Evolutionary conservation across 2,329 filamentous ascomycete genomes (phyloP).

Genomic region (Cordyceps cicadae): DNA sequence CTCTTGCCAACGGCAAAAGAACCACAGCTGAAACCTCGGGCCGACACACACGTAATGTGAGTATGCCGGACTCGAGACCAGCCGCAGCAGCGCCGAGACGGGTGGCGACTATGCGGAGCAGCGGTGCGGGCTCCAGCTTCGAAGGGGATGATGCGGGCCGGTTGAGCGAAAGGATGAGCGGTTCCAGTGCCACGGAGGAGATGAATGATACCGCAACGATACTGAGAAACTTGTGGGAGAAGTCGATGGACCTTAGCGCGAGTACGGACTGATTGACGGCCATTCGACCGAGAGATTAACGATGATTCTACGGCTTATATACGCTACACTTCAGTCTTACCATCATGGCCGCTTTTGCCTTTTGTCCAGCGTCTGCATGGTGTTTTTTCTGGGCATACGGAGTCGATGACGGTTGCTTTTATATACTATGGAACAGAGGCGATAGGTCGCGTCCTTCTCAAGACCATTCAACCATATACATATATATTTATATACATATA

Average conservation of each 20-base stretch:
- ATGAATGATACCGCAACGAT: conserved; percentile 43
- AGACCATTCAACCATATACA: not conserved
- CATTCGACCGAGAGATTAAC: not conserved
- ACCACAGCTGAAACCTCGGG: conserved; percentile 20
- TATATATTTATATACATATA: not conserved
- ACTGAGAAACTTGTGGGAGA: conserved; percentile 54
- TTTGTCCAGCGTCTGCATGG: not conserved
- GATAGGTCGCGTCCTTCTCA: no score
- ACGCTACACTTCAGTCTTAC: not conserved
- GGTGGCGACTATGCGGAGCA: conserved; percentile 29
- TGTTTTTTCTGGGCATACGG: not conserved
- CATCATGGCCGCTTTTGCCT: not conserved
- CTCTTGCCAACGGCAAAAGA: conserved; percentile 30
- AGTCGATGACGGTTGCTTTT: conserved; percentile 3
- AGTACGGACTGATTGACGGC: conserved; percentile 27
- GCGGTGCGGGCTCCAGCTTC: conserved; percentile 35
- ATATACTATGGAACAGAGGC: not conserved
- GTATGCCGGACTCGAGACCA: conserved; percentile 28
- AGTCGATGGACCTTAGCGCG: conserved; percentile 47
- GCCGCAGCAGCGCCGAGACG: conserved; percentile 22
- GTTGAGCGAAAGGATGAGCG: conserved; percentile 38
- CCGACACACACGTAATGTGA: conserved; percentile 32
- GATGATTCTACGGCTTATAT: not conserved
- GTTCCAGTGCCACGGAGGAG: conserved; percentile 41
- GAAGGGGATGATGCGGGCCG: conserved; percentile 37